Conservation (phyloP, 140 eudicot genomes). For the Bidens hawaiensis region DNA sequence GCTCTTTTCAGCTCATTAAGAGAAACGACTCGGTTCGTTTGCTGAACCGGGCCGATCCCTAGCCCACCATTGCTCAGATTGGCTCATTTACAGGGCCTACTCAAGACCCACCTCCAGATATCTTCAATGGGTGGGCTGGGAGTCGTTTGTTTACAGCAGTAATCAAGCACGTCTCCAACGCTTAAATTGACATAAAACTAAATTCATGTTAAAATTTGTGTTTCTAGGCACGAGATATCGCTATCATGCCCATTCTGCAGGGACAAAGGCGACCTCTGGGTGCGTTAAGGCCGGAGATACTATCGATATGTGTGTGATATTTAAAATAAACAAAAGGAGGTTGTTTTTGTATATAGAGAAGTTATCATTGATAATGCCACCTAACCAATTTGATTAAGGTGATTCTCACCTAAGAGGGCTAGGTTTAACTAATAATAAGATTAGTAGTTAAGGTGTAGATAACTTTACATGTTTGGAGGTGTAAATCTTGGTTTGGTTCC, state of each 20-base stretch:
- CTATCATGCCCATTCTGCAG: conserved; percentile 71
- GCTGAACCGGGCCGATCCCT: too few species aligned
- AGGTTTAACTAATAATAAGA: conserved; percentile 1
- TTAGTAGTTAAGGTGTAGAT: conserved; percentile 35
- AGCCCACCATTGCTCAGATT: too few species aligned
- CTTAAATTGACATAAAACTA: too few species aligned
- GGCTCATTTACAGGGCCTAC: too few species aligned
- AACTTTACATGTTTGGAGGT: conserved; percentile 18
- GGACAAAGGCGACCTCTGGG: conserved; percentile 49
- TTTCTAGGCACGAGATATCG: conserved; percentile 46
- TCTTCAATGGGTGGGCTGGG: too few species aligned
- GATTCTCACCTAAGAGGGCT: conserved; percentile 30
- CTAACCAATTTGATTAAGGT: conserved; percentile 14
- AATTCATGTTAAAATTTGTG: too few species aligned
- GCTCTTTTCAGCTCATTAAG: too few species aligned
- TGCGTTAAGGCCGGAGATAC: conserved; percentile 34
- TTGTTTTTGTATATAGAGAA: conserved; percentile 47
- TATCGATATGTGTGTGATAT: conserved; percentile 31
- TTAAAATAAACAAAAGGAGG: conserved; percentile 33
- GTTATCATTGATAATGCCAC: conserved; percentile 37
- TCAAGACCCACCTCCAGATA: too few species aligned
- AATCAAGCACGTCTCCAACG: too few species aligned
- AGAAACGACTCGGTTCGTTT: too few species aligned
- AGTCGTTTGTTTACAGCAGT: too few species aligned
- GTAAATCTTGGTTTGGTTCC: conserved; percentile 31